Conservation (phyloP, 495 filamentous ascomycete genomes). For the Copromyces sp. region DNA sequence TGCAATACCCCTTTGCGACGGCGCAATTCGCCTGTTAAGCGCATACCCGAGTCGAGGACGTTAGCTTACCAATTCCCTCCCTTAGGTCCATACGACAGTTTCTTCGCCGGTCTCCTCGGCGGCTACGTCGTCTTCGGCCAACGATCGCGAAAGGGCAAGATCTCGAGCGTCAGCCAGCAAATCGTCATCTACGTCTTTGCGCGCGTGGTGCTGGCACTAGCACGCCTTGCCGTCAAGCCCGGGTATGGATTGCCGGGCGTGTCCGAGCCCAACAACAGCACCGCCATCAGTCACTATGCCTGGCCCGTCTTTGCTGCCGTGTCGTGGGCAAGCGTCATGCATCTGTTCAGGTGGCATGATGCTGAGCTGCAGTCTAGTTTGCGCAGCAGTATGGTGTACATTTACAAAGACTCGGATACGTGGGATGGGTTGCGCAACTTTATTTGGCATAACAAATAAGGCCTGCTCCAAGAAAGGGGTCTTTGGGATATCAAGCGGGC, state of each 20-base stretch:
- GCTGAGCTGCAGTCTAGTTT: constrained; percentile 82
- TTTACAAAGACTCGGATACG: constrained; percentile 74
- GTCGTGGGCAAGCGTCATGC: constrained; percentile 92
- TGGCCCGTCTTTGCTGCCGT: constrained; percentile 86
- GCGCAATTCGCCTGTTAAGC: too few relatives aligned
- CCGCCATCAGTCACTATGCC: constrained; percentile 52
- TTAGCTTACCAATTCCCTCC: background rate
- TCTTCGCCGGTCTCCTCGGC: constrained; percentile 83
- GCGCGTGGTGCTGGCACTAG: constrained; percentile 72
- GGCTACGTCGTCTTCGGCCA: constrained; percentile 91
- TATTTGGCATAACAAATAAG: constrained; percentile 72
- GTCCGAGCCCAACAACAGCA: constrained; percentile 25
- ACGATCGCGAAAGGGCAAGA: constrained; percentile 45
- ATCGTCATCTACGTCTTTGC: constrained; percentile 98
- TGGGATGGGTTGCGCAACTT: constrained; percentile 78
- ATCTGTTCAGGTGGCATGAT: constrained; percentile 83
- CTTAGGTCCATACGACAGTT: constrained; percentile 61
- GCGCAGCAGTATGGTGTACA: constrained; percentile 95
- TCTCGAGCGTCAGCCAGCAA: constrained; percentile 83
- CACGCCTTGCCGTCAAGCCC: constrained; percentile 69
- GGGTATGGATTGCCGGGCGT: constrained; percentile 35
- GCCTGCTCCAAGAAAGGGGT: background rate
- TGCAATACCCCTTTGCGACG: too few relatives aligned
- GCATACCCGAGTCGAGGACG: background rate
- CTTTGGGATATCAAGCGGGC: background rate